phyloP scores from a whole-genome alignment of 2,329 filamentous ascomycete species.

The Biscogniauxia sp. region DNA sequence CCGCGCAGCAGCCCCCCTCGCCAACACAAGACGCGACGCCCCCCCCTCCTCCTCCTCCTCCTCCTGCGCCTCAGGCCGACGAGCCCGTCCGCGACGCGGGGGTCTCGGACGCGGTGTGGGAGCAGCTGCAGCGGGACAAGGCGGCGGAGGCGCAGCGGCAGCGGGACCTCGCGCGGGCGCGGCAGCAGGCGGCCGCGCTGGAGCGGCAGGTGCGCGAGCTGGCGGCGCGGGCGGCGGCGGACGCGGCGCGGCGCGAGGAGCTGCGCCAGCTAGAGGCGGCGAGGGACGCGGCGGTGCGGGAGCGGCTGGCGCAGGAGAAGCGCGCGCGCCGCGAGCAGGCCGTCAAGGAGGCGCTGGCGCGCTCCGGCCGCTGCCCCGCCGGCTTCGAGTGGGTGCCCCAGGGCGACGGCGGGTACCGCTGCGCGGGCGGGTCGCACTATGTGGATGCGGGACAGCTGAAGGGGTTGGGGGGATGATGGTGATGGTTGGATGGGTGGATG shows the following conservation, averaged over 20 bases:
- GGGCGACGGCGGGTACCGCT: slow-evolving; percentile 15
- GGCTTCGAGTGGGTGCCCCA: slow-evolving; percentile 44
- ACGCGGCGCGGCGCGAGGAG: slow-evolving; percentile 23
- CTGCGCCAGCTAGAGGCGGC: slow-evolving; percentile 14
- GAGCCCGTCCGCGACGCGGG: neutral
- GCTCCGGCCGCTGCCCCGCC: slow-evolving; percentile 52
- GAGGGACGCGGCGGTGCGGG: slow-evolving; percentile 11
- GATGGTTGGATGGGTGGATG: no score
- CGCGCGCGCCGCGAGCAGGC: slow-evolving; percentile 37
- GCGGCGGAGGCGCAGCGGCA: slow-evolving; percentile 19
- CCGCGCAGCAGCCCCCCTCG: no score
- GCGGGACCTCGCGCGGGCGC: slow-evolving; percentile 17
- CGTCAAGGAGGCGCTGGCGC: slow-evolving; percentile 46
- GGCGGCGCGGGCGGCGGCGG: slow-evolving; percentile 38
- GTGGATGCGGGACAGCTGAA: slow-evolving; percentile 11
- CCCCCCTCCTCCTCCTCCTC: no score
- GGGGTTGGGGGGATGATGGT: no score
- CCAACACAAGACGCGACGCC: no score
- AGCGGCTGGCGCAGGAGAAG: slow-evolving; percentile 35
- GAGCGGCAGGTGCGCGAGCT: slow-evolving; percentile 11
- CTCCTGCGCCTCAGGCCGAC: neutral
- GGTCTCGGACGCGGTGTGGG: neutral
- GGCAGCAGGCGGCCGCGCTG: slow-evolving; percentile 13
- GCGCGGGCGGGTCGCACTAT: slow-evolving; percentile 23
- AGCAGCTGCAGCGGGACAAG: neutral